phyloP scores from a whole-genome alignment of 495 filamentous ascomycete genomes.

The Talaromyces wortmannii region DNA sequence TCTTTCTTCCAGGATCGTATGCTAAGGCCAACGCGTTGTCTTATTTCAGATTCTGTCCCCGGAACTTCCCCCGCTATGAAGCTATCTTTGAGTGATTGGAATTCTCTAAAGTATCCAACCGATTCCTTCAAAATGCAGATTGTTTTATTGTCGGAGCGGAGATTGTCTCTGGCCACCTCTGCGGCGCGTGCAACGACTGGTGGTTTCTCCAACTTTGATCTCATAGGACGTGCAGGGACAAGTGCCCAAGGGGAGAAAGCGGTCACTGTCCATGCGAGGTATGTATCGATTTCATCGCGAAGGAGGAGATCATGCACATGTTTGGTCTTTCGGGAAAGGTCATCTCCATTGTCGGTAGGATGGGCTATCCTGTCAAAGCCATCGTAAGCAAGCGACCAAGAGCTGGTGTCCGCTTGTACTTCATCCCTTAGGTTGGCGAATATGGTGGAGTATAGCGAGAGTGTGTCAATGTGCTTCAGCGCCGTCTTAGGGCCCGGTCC shows the following conservation, averaged over 20 bases:
- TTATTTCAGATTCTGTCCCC: constrained; percentile 29
- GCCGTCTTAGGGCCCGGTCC: constrained; percentile 63
- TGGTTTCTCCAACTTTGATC: constrained; percentile 34
- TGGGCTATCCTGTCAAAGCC: constrained; percentile 12
- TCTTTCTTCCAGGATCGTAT: constrained; percentile 70
- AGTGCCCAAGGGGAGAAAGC: constrained; percentile 71
- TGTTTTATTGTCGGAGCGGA: constrained; percentile 71
- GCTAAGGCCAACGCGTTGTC: constrained; percentile 61
- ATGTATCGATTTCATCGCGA: constrained; percentile 49
- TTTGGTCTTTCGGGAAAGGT: constrained; percentile 6
- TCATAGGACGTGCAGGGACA: constrained; percentile 37
- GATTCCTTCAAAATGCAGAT: constrained; percentile 58
- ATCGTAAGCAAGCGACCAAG: constrained; percentile 35
- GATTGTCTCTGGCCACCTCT: constrained; percentile 63
- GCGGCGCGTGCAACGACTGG: constrained; percentile 41
- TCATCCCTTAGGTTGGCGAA: constrained; percentile 52
- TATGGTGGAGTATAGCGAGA: constrained; percentile 72
- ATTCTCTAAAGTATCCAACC: constrained; percentile 48
- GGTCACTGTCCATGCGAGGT: constrained; percentile 69
- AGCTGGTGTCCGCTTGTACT: constrained; percentile 35
- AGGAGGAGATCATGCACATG: constrained; percentile 45
- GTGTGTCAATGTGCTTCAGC: constrained; percentile 63
- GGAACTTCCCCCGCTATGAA: constrained; percentile 15
- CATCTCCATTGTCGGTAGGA: constrained; percentile 4
- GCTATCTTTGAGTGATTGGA: constrained; percentile 51